Conservation (phyloP, 768 basidiomycete species). For the Naganishia antarctica region DNA sequence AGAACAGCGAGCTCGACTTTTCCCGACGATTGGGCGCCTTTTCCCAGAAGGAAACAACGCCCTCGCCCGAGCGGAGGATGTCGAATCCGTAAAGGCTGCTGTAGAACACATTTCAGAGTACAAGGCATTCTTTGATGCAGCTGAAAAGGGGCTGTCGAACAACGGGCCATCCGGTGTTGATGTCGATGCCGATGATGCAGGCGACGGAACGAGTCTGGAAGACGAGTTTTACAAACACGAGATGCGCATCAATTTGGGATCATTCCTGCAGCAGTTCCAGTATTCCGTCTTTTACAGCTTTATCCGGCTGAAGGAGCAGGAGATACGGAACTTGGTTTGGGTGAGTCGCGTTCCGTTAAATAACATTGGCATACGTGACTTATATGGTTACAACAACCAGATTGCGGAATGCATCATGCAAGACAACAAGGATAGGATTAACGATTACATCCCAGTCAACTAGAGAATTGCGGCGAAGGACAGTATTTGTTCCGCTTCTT, state of each 20-base stretch:
- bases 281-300: conserved; percentile 77
- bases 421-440: conserved; percentile 89
- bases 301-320: conserved; percentile 58
- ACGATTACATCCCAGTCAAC: conserved; percentile 89
- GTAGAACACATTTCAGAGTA: conserved; percentile 88
- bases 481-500: background rate
- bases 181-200: conserved; percentile 47
- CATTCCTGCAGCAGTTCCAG: conserved; percentile 96
- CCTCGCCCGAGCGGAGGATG: conserved; percentile 87
- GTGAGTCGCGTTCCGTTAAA: background rate
- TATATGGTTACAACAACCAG: background rate
- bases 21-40: conserved; percentile 86
- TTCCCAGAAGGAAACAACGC: conserved; percentile 94
- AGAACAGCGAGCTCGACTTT: conserved; percentile 87
- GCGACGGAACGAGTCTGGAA: conserved; percentile 66
- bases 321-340: conserved; percentile 52
- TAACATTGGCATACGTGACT: background rate
- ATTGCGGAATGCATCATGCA: conserved; percentile 58
- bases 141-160: conserved; percentile 42
- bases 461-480: conserved; percentile 45
- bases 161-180: background rate
- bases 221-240: conserved; percentile 91
- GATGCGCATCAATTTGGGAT: conserved; percentile 86
- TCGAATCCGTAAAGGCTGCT: conserved; percentile 81
- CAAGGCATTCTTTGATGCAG: conserved; percentile 75